phyloP scores from a whole-genome alignment of 192 early-diverging fungal genomes.

The Linnemannia exigua region DNA sequence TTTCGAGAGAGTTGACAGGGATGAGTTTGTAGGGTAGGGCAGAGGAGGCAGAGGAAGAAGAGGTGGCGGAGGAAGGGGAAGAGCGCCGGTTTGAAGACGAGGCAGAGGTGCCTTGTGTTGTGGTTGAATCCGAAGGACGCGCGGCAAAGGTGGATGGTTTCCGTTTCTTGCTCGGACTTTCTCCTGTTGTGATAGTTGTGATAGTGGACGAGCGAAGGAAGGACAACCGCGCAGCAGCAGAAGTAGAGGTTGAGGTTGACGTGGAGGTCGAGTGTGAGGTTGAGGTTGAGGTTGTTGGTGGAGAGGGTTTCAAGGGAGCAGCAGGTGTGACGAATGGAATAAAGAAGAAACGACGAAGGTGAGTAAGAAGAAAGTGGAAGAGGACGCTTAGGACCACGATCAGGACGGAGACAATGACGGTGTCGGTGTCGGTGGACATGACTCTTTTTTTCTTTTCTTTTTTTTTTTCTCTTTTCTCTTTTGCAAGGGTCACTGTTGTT shows the following conservation, averaged over 20 bases:
- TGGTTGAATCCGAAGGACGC: constrained; percentile 48
- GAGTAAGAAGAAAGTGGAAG: neutral
- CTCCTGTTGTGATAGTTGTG: constrained; percentile 30
- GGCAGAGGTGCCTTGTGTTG: constrained; percentile 23
- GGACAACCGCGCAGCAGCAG: neutral
- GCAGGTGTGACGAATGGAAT: neutral
- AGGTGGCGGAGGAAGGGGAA: constrained; percentile 12
- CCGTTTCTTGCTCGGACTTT: constrained; percentile 54
- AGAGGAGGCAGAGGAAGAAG: constrained; percentile 23
- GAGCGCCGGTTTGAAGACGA: constrained; percentile 13
- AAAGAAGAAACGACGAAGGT: constrained; percentile 4
- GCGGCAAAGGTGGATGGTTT: constrained; percentile 49
- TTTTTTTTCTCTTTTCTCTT: neutral
- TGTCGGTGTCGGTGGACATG: constrained; percentile 21
- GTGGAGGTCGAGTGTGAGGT: neutral
- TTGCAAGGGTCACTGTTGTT: neutral
- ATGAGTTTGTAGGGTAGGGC: constrained; percentile 37
- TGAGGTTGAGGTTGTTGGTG: no score
- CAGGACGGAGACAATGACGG: neutral
- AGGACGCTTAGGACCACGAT: constrained; percentile 8
- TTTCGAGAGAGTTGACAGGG: constrained; percentile 43
- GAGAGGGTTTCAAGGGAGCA: neutral
- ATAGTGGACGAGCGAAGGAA: neutral
- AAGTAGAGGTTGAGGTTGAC: neutral
- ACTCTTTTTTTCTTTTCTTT: neutral